These are phyloP conservation scores for Pezicula carpinea DNA, from an alignment of 2,329 filamentous ascomycete species.

Conservation along the genomic window DNA sequence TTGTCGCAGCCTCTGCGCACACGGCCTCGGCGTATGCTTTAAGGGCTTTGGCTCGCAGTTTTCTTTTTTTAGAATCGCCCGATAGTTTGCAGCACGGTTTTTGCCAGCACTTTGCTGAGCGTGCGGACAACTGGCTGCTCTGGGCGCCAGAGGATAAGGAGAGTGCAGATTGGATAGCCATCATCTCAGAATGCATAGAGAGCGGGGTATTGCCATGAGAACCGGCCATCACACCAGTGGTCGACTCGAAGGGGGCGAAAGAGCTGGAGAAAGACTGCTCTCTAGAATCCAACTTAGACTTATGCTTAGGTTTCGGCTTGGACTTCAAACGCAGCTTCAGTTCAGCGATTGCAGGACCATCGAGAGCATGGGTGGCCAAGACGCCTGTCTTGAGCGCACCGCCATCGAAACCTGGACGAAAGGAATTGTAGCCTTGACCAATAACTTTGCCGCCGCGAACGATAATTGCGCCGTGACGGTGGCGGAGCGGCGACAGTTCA, in stretches of 20 bases:
- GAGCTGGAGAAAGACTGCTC: conserved; percentile 9
- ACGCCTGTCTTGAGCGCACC: conserved; percentile 43
- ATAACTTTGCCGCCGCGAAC: conserved; percentile 49
- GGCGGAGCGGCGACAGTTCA: conserved; percentile 41
- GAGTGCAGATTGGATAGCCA: conserved; percentile 48
- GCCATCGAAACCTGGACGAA: conserved; percentile 44
- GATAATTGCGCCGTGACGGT: conserved; percentile 45
- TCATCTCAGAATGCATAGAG: conserved; percentile 52
- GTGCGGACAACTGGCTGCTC: conserved; percentile 29
- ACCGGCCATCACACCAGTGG: conserved; percentile 32
- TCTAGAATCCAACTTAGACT: conserved; percentile 23
- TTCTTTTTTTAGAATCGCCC: conserved; percentile 42
- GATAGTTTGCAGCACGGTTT: conserved; percentile 46
- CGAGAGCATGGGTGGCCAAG: conserved; percentile 27
- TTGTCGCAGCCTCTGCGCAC: conserved; percentile 30
- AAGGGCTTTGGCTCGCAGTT: conserved; percentile 38
- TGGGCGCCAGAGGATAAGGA: conserved; percentile 36
- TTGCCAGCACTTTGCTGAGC: conserved; percentile 37
- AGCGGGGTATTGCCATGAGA: conserved; percentile 37
- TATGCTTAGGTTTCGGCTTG: conserved; percentile 34
- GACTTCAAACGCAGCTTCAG: conserved; percentile 26
- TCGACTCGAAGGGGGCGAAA: conserved; percentile 31
- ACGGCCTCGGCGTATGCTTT: conserved; percentile 40
- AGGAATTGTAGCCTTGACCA: conserved; percentile 46
- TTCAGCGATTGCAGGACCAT: conserved; percentile 29